These are phyloP conservation scores for Zoysia matrella DNA, from an alignment of 202 grass and related monocot genomes.

Conservation along the genomic window DNA sequence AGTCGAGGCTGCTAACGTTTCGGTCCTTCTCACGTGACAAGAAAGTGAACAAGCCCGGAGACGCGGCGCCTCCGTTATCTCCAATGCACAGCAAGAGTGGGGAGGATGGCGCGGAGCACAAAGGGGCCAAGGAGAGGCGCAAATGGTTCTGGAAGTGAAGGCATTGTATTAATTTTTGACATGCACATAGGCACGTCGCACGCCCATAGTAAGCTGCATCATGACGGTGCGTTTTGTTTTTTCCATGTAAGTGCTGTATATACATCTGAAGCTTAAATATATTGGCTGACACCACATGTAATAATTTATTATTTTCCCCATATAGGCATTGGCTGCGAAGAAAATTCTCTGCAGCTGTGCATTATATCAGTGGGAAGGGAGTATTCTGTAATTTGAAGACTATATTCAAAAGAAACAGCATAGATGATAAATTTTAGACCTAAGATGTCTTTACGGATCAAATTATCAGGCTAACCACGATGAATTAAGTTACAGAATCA, in stretches of 20 bases:
- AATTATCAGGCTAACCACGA: not conserved
- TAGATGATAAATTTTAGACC: not conserved
- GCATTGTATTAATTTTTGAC: not conserved
- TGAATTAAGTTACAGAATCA: not conserved
- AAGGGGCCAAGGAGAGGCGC: constrained; percentile 30
- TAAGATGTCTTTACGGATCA: not conserved
- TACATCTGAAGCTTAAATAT: not conserved
- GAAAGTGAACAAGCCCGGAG: constrained; percentile 16
- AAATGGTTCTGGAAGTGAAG: constrained; percentile 56
- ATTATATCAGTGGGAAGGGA: too few species aligned
- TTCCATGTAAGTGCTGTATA: not conserved
- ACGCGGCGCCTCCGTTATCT: not conserved
- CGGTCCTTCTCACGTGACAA: constrained; percentile 47
- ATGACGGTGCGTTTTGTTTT: not conserved
- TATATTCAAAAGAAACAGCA: not conserved
- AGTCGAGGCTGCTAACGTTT: constrained; percentile 46
- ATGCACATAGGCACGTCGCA: not conserved
- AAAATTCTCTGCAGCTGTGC: too few species aligned
- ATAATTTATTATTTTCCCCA: too few species aligned
- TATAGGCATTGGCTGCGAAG: too few species aligned
- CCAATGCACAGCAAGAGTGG: not conserved
- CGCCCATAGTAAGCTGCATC: not conserved
- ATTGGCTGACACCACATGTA: not conserved
- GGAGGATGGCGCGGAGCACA: constrained; percentile 34
- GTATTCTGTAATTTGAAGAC: not conserved